Conservation (phyloP, 2,329 filamentous ascomycete genomes). For the Xylariales sp. region DNA sequence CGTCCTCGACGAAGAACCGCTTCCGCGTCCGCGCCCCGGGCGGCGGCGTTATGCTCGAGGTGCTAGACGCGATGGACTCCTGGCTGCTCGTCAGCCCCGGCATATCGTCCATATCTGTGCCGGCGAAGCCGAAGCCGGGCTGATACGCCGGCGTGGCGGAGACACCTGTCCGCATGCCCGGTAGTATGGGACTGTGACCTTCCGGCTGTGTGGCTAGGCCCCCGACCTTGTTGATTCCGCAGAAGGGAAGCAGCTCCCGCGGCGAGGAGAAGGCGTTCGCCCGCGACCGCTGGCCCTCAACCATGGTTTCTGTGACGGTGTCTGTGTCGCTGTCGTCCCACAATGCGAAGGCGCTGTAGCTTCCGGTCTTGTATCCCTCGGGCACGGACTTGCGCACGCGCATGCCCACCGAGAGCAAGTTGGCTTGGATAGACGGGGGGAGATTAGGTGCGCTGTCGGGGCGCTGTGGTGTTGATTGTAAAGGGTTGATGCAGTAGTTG, state of each 20-base stretch:
- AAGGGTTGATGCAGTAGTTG: slow-evolving; percentile 19
- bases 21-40: slow-evolving; percentile 55
- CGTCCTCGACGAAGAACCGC: slow-evolving; percentile 60
- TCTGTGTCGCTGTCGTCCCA: slow-evolving; percentile 56
- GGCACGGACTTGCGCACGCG: slow-evolving; percentile 91
- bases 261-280: slow-evolving; percentile 50
- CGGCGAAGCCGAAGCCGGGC: slow-evolving; percentile 35
- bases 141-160: slow-evolving; percentile 24
- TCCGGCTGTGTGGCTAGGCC: slow-evolving; percentile 72
- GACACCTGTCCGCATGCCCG: slow-evolving; percentile 28
- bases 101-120: slow-evolving; percentile 48
- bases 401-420: slow-evolving; percentile 93
- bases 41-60: slow-evolving; percentile 39
- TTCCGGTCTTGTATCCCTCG: slow-evolving; percentile 89
- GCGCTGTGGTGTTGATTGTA: slow-evolving; percentile 40
- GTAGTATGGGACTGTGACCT: slow-evolving; percentile 44
- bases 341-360: slow-evolving; percentile 63
- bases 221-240: slow-evolving; percentile 81
- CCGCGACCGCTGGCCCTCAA: slow-evolving; percentile 41
- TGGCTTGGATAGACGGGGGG: slow-evolving; percentile 77
- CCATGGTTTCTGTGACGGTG: slow-evolving; percentile 18
- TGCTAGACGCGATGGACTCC: slow-evolving; percentile 59
- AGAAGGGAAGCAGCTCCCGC: slow-evolving; percentile 81
- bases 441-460: slow-evolving; percentile 58
- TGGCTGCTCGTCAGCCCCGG: slow-evolving; percentile 67